Conservation (phyloP, 768 basidiomycete genomes). For the Podaxis rugospora region DNA sequence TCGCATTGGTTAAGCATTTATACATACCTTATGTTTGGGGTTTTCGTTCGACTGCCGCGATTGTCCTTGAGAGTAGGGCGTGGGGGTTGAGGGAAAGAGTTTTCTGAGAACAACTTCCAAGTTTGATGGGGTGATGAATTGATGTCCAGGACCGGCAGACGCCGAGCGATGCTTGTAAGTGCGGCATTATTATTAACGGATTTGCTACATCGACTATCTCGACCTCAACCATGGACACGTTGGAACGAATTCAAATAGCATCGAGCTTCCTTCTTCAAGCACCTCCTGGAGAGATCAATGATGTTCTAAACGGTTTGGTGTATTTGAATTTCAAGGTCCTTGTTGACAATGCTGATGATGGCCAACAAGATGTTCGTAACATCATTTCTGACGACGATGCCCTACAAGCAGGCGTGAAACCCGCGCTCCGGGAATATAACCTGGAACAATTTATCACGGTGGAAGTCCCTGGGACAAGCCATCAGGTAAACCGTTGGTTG, state of each 20-base stretch:
- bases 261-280: constrained; percentile 82
- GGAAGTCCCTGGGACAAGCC: constrained; percentile 70
- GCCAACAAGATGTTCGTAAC: constrained; percentile 71
- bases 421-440: constrained; percentile 82
- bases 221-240: constrained; percentile 43
- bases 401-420: constrained; percentile 74
- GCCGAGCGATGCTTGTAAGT: constrained; percentile 4
- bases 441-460: constrained; percentile 83
- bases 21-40: background rate
- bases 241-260: constrained; percentile 66
- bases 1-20: constrained; percentile 6
- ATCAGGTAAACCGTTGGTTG: constrained; percentile 54
- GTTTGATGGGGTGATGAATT: background rate
- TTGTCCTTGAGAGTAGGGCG: background rate
- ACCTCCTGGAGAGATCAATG: constrained; percentile 95
- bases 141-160: background rate
- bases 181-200: constrained; percentile 13
- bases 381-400: constrained; percentile 84
- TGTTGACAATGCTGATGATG: constrained; percentile 11
- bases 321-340: background rate
- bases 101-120: background rate
- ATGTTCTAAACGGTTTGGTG: constrained; percentile 79
- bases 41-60: background rate
- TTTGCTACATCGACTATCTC: background rate
- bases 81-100: background rate